These are phyloP conservation scores for Fusarium phyllophilum DNA, from an alignment of 2,329 filamentous ascomycete species.

Conservation along the genomic window DNA sequence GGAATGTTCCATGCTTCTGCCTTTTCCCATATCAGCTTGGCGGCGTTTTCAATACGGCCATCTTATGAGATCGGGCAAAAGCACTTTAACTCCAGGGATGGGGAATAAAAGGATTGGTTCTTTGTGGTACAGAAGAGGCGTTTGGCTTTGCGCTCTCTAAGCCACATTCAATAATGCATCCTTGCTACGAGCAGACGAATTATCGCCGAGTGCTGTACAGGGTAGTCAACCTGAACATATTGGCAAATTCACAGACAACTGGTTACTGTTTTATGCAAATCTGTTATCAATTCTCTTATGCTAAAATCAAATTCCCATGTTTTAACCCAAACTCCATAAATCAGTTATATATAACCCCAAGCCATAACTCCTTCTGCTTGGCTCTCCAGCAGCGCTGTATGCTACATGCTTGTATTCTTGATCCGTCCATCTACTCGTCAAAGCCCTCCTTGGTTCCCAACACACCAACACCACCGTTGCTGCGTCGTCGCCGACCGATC, in stretches of 20 bases:
- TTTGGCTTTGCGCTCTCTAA: not conserved
- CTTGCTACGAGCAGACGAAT: not conserved
- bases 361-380: constrained; percentile 31
- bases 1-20: constrained; percentile 32
- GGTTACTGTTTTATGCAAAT: not conserved
- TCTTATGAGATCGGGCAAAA: not conserved
- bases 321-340: constrained; percentile 40
- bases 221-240: not conserved
- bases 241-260: not conserved
- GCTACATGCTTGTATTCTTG: constrained; percentile 8
- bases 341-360: constrained; percentile 28
- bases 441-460: constrained; percentile 59
- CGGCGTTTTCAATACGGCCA: constrained; percentile 5
- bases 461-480: constrained; percentile 59
- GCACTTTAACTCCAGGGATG: constrained; percentile 3
- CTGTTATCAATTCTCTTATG: not conserved
- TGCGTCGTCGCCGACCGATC: constrained; percentile 59
- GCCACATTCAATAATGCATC: not conserved
- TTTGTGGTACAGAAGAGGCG: not conserved
- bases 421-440: constrained; percentile 35
- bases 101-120: not conserved
- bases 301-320: constrained; percentile 30
- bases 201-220: not conserved
- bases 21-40: not conserved
- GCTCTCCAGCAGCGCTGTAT: constrained; percentile 16